Conservation (phyloP, 768 basidiomycete species). For the Mrakia hoshinonis region DNA sequence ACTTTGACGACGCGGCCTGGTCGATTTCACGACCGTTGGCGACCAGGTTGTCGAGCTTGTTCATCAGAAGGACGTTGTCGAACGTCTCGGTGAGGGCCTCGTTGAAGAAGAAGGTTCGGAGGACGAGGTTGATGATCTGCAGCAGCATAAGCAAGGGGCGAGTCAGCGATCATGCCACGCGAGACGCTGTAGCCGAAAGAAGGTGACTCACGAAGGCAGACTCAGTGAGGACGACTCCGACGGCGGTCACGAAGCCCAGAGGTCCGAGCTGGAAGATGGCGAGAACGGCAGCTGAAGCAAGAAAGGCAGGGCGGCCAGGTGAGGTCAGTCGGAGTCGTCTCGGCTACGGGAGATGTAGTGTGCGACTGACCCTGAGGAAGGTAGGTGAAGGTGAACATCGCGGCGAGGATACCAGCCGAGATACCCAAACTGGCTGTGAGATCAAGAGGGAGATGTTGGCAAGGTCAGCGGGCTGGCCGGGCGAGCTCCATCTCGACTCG, state of each 20-base stretch:
- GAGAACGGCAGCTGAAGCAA: conserved; percentile 13
- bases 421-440: conserved; percentile 15
- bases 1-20: neutral
- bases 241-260: conserved; percentile 21
- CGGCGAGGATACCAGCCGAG: conserved; percentile 8
- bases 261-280: conserved; percentile 26
- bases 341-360: neutral
- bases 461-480: neutral
- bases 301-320: neutral
- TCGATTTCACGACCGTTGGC: conserved; percentile 20
- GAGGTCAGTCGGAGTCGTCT: neutral
- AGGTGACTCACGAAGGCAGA: conserved; percentile 15
- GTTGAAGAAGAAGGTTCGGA: conserved; percentile 18
- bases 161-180: neutral
- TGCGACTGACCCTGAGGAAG: conserved; percentile 9
- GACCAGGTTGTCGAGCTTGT: conserved; percentile 22
- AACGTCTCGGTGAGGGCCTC: conserved; percentile 21
- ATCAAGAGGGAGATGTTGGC: neutral
- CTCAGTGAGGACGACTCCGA: conserved; percentile 15
- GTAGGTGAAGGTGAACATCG: conserved; percentile 20
- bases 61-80: conserved; percentile 21
- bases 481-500: neutral
- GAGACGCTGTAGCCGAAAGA: neutral
- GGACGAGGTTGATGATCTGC: conserved; percentile 25
- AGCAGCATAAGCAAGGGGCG: neutral